phyloP scores from a whole-genome alignment of 2,329 filamentous ascomycete species.

The Alternaria angustiovoidea region DNA sequence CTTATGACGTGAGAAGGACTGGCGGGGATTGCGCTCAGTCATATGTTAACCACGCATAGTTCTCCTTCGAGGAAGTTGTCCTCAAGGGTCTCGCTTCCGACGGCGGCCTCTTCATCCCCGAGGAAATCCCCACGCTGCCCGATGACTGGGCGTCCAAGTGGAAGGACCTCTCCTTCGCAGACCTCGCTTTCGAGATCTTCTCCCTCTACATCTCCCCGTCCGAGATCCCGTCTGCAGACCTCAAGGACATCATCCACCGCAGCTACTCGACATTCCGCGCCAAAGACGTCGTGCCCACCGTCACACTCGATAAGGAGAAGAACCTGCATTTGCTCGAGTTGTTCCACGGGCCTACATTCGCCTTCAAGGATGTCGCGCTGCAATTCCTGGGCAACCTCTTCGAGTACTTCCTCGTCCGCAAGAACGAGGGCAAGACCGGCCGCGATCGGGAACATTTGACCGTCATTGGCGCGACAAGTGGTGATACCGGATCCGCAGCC shows the following conservation, averaged over 20 bases:
- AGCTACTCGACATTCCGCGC: slow-evolving; percentile 91
- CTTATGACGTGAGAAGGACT: slow-evolving; percentile 62
- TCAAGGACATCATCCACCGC: slow-evolving; percentile 81
- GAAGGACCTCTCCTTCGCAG: slow-evolving; percentile 79
- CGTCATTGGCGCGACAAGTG: slow-evolving; percentile 54
- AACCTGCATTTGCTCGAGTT: slow-evolving; percentile 89
- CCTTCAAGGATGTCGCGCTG: slow-evolving; percentile 90
- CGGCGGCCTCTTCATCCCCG: slow-evolving; percentile 88
- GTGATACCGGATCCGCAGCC: slow-evolving; percentile 84
- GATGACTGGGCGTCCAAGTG: slow-evolving; percentile 72
- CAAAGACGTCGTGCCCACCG: slow-evolving; percentile 78
- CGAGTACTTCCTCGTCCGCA: slow-evolving; percentile 81
- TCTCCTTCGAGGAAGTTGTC: slow-evolving; percentile 91
- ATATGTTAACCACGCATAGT: slow-evolving; percentile 57
- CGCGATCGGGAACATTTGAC: slow-evolving; percentile 64
- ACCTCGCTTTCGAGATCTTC: slow-evolving; percentile 85
- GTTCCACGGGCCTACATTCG: slow-evolving; percentile 94
- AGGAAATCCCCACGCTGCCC: slow-evolving; percentile 75
- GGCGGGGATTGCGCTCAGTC: slow-evolving; percentile 6
- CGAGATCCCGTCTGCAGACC: slow-evolving; percentile 82
- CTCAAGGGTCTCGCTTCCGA: slow-evolving; percentile 87
- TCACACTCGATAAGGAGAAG: slow-evolving; percentile 73
- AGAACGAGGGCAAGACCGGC: slow-evolving; percentile 73
- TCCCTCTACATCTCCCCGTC: slow-evolving; percentile 83
- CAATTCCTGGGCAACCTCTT: slow-evolving; percentile 97